Percentiles rank a stretch among this genome's conserved stretches.
Conservation (phyloP, 164 flowering plant species). For the Umbilicus rupestris region DNA sequence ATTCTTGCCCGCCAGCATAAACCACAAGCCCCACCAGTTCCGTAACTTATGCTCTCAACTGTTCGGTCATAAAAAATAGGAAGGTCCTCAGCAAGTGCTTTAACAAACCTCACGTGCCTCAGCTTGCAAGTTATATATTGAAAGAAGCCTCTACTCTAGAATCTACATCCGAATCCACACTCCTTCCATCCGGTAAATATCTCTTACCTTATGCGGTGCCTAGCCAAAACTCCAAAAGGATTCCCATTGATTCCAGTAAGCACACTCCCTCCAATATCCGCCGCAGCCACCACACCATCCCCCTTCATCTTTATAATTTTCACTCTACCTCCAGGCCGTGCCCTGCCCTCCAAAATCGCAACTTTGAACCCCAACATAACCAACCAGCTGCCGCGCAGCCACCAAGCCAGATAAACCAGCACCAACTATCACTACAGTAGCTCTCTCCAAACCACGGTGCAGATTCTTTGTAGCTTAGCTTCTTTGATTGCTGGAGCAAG, state of each 20-base stretch:
- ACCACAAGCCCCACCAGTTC: conserved; percentile 76
- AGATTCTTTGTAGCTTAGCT: conserved; percentile 26
- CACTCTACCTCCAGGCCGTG: conserved; percentile 83
- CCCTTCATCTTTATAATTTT: conserved; percentile 60
- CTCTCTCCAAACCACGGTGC: conserved; percentile 22
- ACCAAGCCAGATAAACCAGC: conserved; percentile 86
- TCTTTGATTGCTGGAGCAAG: too few species aligned
- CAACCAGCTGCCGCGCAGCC: conserved; percentile 69
- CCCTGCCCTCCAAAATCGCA: conserved; percentile 73
- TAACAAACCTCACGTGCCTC: conserved; percentile 68
- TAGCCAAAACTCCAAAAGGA: conserved; percentile 84
- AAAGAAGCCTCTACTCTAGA: conserved; percentile 66
- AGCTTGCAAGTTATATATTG: conserved; percentile 82
- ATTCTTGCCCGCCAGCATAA: conserved; percentile 63
- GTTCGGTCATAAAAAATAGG: conserved; percentile 61
- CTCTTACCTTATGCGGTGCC: conserved; percentile 99
- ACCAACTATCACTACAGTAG: conserved; percentile 65
- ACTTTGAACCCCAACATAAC: conserved; percentile 73
- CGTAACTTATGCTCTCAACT: conserved; percentile 66
- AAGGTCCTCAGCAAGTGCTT: conserved; percentile 68
- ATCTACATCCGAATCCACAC: conserved; percentile 67
- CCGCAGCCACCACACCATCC: conserved; percentile 59
- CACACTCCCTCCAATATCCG: conserved; percentile 91
- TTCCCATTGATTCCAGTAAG: conserved; percentile 98
- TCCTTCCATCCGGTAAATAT: conserved; percentile 72